These are phyloP conservation scores for Geranium brycei DNA, from an alignment of 345 rosid species.

Conservation along the genomic window DNA sequence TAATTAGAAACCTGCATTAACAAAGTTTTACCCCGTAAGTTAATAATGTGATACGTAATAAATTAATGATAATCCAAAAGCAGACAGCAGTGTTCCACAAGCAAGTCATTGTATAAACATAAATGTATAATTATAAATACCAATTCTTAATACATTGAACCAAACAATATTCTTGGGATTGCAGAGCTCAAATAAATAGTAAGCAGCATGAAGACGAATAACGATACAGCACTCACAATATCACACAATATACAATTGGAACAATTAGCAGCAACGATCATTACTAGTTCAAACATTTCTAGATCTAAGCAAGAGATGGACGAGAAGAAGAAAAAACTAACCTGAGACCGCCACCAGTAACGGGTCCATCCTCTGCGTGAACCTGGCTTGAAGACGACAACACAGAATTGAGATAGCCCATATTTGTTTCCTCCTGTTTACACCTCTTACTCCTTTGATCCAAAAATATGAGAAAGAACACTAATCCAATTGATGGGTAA, in stretches of 20 bases:
- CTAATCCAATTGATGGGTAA: neutral
- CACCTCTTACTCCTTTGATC: conserved; percentile 12
- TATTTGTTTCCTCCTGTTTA: conserved; percentile 14
- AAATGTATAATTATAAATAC: neutral
- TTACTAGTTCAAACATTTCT: conserved; percentile 1
- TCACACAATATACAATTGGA: neutral
- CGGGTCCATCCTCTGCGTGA: conserved; percentile 67
- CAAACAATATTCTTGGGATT: neutral
- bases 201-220: neutral
- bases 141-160: neutral
- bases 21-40: neutral
- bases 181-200: neutral
- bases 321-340: conserved; percentile 5
- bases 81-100: no score
- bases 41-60: neutral
- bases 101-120: no score
- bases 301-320: conserved; percentile 6
- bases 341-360: conserved; percentile 95
- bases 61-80: neutral
- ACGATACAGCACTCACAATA: neutral
- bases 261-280: neutral
- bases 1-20: no score
- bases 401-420: conserved; percentile 79
- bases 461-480: conserved; percentile 13
- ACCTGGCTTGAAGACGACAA: conserved; percentile 62